Conservation (phyloP, 2,329 filamentous ascomycete genomes). For the Cladorrhinum sp. region DNA sequence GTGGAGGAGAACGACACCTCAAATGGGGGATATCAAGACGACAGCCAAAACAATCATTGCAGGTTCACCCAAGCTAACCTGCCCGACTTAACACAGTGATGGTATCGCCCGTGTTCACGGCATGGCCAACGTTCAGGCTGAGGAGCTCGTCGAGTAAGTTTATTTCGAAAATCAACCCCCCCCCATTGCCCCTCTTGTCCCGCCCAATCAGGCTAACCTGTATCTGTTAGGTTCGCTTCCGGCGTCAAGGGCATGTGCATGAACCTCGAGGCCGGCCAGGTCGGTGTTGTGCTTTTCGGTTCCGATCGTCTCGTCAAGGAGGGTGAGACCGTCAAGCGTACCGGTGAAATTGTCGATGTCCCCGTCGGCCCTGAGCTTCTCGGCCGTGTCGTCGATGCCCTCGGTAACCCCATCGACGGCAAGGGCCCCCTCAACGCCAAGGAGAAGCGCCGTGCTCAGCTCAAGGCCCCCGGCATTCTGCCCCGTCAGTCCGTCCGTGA, state of each 20-base stretch:
- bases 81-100: conserved; percentile 64
- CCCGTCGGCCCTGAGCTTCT: conserved; percentile 90
- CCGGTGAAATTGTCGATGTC: conserved; percentile 97
- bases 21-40: not conserved
- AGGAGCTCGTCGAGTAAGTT: conserved; percentile 99
- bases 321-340: conserved; percentile 99
- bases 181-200: not conserved
- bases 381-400: conserved; percentile 96
- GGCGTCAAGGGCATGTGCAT: conserved; percentile 99
- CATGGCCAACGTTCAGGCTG: conserved; percentile 99
- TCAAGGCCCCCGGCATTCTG: conserved; percentile 98
- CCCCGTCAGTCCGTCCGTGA: conserved; percentile 96
- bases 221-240: conserved; percentile 77
- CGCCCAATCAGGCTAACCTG: not conserved
- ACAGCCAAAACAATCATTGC: conserved; percentile 20
- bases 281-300: conserved; percentile 99
- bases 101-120: conserved; percentile 99
- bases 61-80: conserved; percentile 20
- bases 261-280: conserved; percentile 99
- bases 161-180: not conserved
- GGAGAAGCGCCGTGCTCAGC: conserved; percentile 91
- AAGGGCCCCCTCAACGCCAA: conserved; percentile 95
- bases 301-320: conserved; percentile 99
- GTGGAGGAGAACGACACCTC: conserved; percentile 7
- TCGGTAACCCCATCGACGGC: conserved; percentile 98